Conservation (phyloP, 352 stramenopile species). For the Globisporangium nagaii region DNA sequence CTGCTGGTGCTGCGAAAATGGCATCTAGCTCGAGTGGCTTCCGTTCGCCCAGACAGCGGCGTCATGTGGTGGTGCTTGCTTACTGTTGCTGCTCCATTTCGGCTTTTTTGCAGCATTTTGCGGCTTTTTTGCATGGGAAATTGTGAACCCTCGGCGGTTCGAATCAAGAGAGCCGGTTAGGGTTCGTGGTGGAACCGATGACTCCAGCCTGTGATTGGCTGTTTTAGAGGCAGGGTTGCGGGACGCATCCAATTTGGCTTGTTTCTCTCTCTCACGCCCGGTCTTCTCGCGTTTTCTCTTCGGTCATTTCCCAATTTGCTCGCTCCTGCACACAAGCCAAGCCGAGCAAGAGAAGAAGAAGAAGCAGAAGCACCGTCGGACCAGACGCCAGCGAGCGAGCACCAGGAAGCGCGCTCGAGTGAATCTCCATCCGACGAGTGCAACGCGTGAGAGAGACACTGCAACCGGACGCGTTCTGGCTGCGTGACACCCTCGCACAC, state of each 20-base stretch:
- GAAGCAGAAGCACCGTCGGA: not conserved
- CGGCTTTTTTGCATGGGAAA: not conserved
- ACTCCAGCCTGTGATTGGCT: not conserved
- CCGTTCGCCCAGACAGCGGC: not conserved
- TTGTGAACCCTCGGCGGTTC: not conserved
- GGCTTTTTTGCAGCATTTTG: not conserved
- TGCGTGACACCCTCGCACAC: too few species aligned
- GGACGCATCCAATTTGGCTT: slow-evolving; percentile 10
- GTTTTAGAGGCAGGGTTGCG: not conserved
- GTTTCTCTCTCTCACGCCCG: slow-evolving; percentile 15
- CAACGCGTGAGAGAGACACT: not conserved
- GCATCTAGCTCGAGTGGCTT: not conserved
- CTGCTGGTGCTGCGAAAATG: not conserved
- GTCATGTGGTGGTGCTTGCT: not conserved
- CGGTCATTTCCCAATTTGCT: slow-evolving; percentile 46
- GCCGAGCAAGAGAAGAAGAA: slow-evolving; percentile 10
- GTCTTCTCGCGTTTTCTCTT: slow-evolving; percentile 11
- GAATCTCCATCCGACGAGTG: not conserved
- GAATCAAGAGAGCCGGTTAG: slow-evolving; percentile 1
- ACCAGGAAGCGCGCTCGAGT: not conserved
- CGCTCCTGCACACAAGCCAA: slow-evolving; percentile 15
- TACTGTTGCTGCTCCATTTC: not conserved
- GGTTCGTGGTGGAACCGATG: not conserved
- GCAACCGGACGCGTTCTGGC: too few species aligned
- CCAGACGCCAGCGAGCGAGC: not conserved